Evolutionary conservation across 2,329 filamentous ascomycete genomes (phyloP).

Genomic region (Botryotinia convoluta): DNA sequence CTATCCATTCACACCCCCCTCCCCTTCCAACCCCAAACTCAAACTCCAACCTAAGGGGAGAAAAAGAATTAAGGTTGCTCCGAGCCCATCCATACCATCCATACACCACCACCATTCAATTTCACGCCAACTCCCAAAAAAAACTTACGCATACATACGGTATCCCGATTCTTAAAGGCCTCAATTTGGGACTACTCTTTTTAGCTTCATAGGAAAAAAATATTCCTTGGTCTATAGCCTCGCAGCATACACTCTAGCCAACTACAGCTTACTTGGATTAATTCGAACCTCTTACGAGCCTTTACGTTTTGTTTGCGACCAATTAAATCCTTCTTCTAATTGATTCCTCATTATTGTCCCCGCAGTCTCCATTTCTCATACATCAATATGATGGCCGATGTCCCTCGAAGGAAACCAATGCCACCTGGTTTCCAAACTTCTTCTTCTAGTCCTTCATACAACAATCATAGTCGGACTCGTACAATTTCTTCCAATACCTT

Average conservation of each 20-base stretch:
- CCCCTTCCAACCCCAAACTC: not conserved
- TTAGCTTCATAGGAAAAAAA: not conserved
- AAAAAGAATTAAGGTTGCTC: not conserved
- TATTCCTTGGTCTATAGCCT: constrained; percentile 8
- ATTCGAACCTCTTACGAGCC: constrained; percentile 3
- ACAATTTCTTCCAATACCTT: constrained; percentile 41
- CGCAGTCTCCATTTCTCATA: constrained; percentile 1
- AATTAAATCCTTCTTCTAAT: not conserved
- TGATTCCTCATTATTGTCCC: constrained; percentile 10
- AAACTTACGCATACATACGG: not conserved
- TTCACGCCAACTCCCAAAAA: constrained; percentile 1
- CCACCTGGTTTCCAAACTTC: constrained; percentile 31
- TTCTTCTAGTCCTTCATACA: constrained; percentile 26
- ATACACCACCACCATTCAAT: not conserved
- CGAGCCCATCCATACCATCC: not conserved
- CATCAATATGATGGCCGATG: constrained; percentile 34
- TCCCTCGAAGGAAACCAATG: constrained; percentile 36
- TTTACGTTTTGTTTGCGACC: constrained; percentile 12
- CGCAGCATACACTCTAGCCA: constrained; percentile 7
- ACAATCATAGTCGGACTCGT: constrained; percentile 38
- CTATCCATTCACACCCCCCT: not conserved
- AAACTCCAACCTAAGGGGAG: not conserved
- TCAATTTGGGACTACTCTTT: not conserved
- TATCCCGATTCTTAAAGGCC: not conserved
- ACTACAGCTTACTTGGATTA: constrained; percentile 17